Percentiles rank a stretch among this genome's conserved stretches.
These are phyloP conservation scores for Beauveria varroae DNA, from an alignment of 2,329 filamentous ascomycete genomes.

Conservation along the genomic window DNA sequence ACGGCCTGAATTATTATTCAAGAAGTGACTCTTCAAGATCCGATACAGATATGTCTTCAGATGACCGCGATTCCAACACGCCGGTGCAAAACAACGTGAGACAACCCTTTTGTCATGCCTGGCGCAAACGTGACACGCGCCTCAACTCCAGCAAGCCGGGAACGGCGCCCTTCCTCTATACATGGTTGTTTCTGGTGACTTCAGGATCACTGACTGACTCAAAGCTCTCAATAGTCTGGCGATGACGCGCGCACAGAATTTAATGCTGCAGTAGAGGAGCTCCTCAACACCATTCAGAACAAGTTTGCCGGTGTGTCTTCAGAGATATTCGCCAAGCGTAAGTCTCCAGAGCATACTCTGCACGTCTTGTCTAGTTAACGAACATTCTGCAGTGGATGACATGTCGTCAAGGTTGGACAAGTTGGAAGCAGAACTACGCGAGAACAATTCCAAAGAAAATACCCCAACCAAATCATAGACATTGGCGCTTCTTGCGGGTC, in stretches of 20 bases:
- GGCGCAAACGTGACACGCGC: background rate
- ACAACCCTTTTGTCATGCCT: background rate
- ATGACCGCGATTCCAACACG: slow-evolving; percentile 25
- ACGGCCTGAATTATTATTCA: background rate
- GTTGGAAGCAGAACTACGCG: slow-evolving; percentile 65
- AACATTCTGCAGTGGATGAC: slow-evolving; percentile 65
- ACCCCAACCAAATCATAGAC: slow-evolving; percentile 28
- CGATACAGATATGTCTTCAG: slow-evolving; percentile 27
- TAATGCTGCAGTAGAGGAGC: slow-evolving; percentile 73
- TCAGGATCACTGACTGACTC: background rate
- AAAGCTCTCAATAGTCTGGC: background rate
- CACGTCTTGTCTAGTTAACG: background rate
- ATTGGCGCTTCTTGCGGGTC: background rate
- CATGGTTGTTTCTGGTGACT: too few relatives aligned
- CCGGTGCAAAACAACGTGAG: slow-evolving; percentile 30
- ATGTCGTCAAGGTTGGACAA: slow-evolving; percentile 84
- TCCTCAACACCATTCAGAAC: slow-evolving; percentile 74
- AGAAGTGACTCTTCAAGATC: background rate
- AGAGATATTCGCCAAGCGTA: slow-evolving; percentile 85
- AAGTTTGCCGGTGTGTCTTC: slow-evolving; percentile 81
- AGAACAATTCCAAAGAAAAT: slow-evolving; percentile 40
- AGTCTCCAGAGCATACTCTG: slow-evolving; percentile 23
- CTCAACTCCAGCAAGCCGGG: background rate
- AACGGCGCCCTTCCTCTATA: background rate
- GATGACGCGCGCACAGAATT: slow-evolving; percentile 56